Base-by-base conservation (phyloP, 139 green algal genomes). In the Chlamydomonas eustigma region DNA sequence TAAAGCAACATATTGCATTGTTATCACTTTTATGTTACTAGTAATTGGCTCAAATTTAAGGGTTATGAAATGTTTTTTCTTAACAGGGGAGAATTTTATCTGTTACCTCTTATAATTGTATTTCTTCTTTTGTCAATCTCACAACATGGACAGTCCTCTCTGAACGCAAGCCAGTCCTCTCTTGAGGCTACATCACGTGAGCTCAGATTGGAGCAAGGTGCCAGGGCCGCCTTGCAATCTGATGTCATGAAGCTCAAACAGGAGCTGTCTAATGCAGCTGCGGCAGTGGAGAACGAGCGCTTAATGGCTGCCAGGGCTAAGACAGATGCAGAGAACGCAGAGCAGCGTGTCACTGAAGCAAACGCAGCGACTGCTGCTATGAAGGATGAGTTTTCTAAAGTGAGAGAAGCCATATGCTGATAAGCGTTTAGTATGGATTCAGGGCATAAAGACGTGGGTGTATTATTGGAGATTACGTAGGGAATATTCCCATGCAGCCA, bases 191-290 rank as follows among this genome's bases (percentile, higher is more conserved):
- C 12, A 28, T 58, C 44, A 12, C 12, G 18, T 12, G 12, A 58
- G 44, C 44, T 58, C 18, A 18, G 18, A 18, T 12, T 18, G 18
- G 44, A 58, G 44, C 44, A 18, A 28, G 44, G 12, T 12, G 44
- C 44, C 44, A 12, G 44, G 12, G 44, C 44, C 44, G 44, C 44
- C 12, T 58, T 58, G 44, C 44, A 58, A 18, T 58, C 44, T 58
- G 44, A 58, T 18, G 44, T 58, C 44, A 12, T 28, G 44, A 6
- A 6, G 32, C 25, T 81, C 52, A 71, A 81, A 52, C 38, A 31
- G 37, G 12, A 67, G 51, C 77, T 81, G 77, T 52, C 38, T 24
- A 31, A 37, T 12, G 37, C 75, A 30, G 12, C 44, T 18, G 18
- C 12, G 12, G 12, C 12, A 28, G 44, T 18, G 18, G 44, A 58